phyloP scores from a whole-genome alignment of 352 stramenopile genomes.

The Halophytophthora batemanensis region DNA sequence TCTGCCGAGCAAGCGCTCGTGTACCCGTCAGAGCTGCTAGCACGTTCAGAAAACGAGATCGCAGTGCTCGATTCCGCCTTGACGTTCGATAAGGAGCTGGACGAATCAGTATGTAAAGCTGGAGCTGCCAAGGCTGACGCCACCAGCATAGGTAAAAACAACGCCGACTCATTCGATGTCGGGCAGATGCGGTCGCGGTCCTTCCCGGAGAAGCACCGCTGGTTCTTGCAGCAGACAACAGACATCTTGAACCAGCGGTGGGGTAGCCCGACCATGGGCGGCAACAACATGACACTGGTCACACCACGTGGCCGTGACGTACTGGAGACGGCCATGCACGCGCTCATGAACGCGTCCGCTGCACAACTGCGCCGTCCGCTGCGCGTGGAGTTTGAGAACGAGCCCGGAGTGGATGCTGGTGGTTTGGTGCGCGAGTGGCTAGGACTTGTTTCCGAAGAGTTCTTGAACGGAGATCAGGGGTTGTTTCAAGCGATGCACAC shows the following conservation, averaged over 20 bases:
- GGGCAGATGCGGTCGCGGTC: conserved; percentile 33
- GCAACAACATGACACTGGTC: conserved; percentile 25
- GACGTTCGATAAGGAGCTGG: background rate
- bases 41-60: background rate
- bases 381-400: conserved; percentile 86
- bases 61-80: too few relatives aligned
- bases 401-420: conserved; percentile 89
- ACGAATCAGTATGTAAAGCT: background rate
- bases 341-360: conserved; percentile 29
- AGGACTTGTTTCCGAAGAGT: conserved; percentile 71
- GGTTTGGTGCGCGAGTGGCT: conserved; percentile 90
- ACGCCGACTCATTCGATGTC: conserved; percentile 24
- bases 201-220: conserved; percentile 55
- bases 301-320: conserved; percentile 34
- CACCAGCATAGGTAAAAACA: background rate
- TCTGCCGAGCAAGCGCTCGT: conserved; percentile 29
- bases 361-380: conserved; percentile 50
- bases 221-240: conserved; percentile 52
- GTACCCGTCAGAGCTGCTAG: conserved; percentile 15
- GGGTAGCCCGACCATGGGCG: conserved; percentile 18
- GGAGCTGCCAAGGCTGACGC: background rate
- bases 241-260: conserved; percentile 39
- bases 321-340: conserved; percentile 26
- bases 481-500: conserved; percentile 86
- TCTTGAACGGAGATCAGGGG: conserved; percentile 87